phyloP scores from a whole-genome alignment of 768 basidiomycete species.

The Multifurca ochricompacta region DNA sequence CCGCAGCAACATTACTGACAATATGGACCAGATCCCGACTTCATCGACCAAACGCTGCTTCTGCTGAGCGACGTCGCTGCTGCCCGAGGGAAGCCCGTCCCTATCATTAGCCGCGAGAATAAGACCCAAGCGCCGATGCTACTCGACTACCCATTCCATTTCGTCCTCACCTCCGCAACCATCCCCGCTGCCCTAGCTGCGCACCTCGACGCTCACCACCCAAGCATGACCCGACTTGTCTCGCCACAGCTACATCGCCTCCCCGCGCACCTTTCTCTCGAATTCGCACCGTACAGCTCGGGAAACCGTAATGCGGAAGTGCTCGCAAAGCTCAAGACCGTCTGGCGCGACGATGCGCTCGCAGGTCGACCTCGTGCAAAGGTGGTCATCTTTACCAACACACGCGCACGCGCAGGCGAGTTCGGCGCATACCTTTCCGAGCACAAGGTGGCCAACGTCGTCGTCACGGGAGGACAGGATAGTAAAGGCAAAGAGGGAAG shows the following conservation, averaged over 20 bases:
- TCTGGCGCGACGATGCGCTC: conserved; percentile 65
- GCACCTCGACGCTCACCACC: conserved; percentile 58
- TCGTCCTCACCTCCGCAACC: conserved; percentile 80
- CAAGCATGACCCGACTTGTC: conserved; percentile 58
- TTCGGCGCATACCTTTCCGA: conserved; percentile 17
- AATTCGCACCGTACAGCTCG: conserved; percentile 69
- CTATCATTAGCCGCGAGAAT: conserved; percentile 10
- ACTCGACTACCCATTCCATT: conserved; percentile 64
- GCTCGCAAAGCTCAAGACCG: conserved; percentile 58
- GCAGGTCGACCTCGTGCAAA: conserved; percentile 41
- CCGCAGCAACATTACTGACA: neutral
- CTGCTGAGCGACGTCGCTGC: conserved; percentile 64
- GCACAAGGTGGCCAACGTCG: conserved; percentile 2
- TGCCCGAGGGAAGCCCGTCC: conserved; percentile 46
- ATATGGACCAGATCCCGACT: conserved; percentile 62
- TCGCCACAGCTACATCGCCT: conserved; percentile 77
- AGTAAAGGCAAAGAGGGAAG: neutral
- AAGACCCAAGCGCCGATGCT: conserved; percentile 20
- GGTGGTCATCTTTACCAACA: conserved; percentile 78
- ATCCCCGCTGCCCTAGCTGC: conserved; percentile 68
- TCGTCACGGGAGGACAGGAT: conserved; percentile 10
- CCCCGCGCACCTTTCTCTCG: conserved; percentile 58
- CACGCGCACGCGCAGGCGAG: conserved; percentile 16
- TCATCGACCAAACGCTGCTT: conserved; percentile 61
- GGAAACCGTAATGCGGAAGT: conserved; percentile 80